Base-by-base conservation (phyloP, 139 green algal genomes). In the Ettlia oleoabundans region DNA sequence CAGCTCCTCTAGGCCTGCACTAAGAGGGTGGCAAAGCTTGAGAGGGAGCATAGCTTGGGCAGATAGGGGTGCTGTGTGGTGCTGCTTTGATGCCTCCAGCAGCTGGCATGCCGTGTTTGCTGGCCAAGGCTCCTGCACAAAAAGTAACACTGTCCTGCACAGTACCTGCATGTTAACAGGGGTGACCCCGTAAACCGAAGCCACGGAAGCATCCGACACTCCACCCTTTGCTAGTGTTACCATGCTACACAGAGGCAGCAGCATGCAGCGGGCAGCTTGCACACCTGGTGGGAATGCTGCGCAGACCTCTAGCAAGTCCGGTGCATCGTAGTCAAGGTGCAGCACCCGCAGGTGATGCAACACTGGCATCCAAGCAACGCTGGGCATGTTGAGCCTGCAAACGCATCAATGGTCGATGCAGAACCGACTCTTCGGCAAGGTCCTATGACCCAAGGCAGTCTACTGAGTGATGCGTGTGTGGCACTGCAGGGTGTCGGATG, bases 1-100 rank as follows among this genome's bases (percentile, higher is more conserved):
- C 37, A 80, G 73, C 26, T 53, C 37, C 9, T 67, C 58, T 10
- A 80, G 37, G 3, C 35, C 73, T 80, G 73, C 35, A 69, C 10
- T 0, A 19, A 2, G 9, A 30, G 30, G 55, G 55, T 22, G 21
- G 55, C 30, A 28, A 65, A 28, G 30, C 5, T 22, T 9, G 5
- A n/a, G 55, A 28, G 55, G 5, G 15, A 28, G 55, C 55, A 28
- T 9, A 9, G 18, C 18, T 32, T 65, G 55, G 15, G 47, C 47
- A 58, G 47, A 58, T 58, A 58, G 47, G n/a, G n/a, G n/a, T n/a
- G n/a, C n/a, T n/a, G n/a, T n/a, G n/a, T n/a, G n/a, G n/a, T n/a
- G n/a, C n/a, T n/a, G n/a, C n/a, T n/a, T n/a, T n/a, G n/a, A n/a
- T n/a, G n/a, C n/a, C n/a, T n/a, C n/a, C n/a, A n/a, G n/a, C n/a